Base-by-base conservation (phyloP, 805 yeast species). In the Metschnikowia matae region DNA sequence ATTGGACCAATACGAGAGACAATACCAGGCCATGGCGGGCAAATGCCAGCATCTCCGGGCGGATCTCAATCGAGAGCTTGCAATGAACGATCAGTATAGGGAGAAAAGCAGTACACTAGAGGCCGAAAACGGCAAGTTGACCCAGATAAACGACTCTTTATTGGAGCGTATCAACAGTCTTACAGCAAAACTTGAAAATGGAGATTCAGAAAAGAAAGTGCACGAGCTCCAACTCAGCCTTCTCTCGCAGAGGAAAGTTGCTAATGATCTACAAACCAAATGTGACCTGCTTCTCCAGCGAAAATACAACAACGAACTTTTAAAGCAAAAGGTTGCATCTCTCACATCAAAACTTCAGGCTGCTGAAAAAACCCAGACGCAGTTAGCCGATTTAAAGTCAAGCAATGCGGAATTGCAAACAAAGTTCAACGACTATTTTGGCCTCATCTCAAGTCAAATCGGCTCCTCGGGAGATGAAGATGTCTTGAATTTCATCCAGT, bases 251-350 rank as follows among this genome's bases (percentile, higher is more conserved):
- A 73, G 68, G 43, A 89, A 84, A 53, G 69, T 73, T 4, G 76
- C 78, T 53, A 78, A 80, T 52, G 67, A 82, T 46, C 68, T 74
- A 6, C 82, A 84, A 59, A 68, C 80, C 20, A 78, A 74, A 52
- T 76, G 80, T 37, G 72, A 85, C 50, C 75, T 75, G 53, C 68
- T 71, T 8, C 67, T 81, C 21, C 78, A 79, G 53, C 65, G 78
- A 52, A 72, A 73, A 51, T 70, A 79, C 52, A 74, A 78, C 23
- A 63, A 66, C 5, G 85, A 81, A 56, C 59, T 84, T 8, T 65
- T 84, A 33, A 79, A 76, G 55, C 84, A 80, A 54, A 85, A 84
- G 53, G 82, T 80, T 48, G 54, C 61, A 0, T 57, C 75, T 0
- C 62, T 84, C 33, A 60, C 64, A 20, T 64, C 68, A 17, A 75